Percentiles rank a stretch among this genome's conserved stretches.
Conservation (phyloP, 495 filamentous ascomycete species). For the Usnea hakonensis region DNA sequence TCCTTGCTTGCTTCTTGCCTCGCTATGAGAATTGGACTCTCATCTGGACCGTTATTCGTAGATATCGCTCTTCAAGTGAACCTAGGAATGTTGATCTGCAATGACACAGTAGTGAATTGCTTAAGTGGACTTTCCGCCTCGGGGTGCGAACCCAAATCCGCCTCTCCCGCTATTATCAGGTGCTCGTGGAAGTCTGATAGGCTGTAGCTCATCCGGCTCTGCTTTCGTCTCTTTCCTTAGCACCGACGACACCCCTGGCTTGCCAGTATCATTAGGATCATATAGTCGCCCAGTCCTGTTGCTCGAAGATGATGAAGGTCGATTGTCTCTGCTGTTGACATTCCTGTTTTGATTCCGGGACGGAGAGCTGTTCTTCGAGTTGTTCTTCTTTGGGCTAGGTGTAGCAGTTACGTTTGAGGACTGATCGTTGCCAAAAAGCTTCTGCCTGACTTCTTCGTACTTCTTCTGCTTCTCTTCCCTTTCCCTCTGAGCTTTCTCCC, state of each 20-base stretch:
- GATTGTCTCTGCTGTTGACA: constrained; percentile 32
- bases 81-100: not conserved
- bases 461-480: constrained; percentile 80
- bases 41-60: not conserved
- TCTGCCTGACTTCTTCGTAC: constrained; percentile 77
- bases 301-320: constrained; percentile 41
- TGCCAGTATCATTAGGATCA: constrained; percentile 63
- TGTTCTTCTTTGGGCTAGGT: constrained; percentile 45
- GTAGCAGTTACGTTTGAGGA: constrained; percentile 40
- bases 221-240: constrained; percentile 45
- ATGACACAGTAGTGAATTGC: not conserved
- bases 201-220: constrained; percentile 42
- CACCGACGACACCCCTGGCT: constrained; percentile 46
- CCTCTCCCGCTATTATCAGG: constrained; percentile 70
- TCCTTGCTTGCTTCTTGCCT: not conserved
- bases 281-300: constrained; percentile 51
- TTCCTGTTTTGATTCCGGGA: constrained; percentile 27
- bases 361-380: constrained; percentile 27
- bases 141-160: constrained; percentile 55
- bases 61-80: not conserved
- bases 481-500: constrained; percentile 63
- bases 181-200: constrained; percentile 61
- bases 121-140: constrained; percentile 38
- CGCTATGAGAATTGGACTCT: no score
- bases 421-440: constrained; percentile 64